Evolutionary conservation across 805 yeast genomes (phyloP).

Genomic region (Candida manassasensis): DNA sequence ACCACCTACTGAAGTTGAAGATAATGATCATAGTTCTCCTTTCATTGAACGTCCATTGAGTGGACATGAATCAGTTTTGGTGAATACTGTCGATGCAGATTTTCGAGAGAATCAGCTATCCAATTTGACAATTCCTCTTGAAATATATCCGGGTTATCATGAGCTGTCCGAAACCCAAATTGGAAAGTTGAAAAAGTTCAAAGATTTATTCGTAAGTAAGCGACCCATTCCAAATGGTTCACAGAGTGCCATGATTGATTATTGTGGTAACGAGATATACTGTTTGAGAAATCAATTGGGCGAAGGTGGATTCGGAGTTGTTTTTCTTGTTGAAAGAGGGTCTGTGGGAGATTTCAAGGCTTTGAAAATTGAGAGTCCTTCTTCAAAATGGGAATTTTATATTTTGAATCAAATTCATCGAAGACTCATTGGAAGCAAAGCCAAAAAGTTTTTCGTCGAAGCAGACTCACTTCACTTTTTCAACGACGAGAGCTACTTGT

Average conservation of each 20-base stretch:
- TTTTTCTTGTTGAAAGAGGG: conserved; percentile 62
- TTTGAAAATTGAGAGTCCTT: conserved; percentile 66
- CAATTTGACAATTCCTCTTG: conserved; percentile 31
- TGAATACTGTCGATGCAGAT: conserved; percentile 41
- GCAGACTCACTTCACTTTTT: conserved; percentile 52
- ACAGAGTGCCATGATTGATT: conserved; percentile 40
- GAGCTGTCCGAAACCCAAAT: conserved; percentile 31
- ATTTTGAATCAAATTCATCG: conserved; percentile 55
- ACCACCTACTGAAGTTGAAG: conserved; percentile 29
- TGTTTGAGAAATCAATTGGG: conserved; percentile 60
- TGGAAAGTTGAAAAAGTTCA: conserved; percentile 25
- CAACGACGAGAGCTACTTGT: conserved; percentile 63
- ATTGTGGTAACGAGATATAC: conserved; percentile 39
- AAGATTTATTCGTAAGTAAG: conserved; percentile 32
- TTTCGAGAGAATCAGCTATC: conserved; percentile 37
- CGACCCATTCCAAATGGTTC: conserved; percentile 31
- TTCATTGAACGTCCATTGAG: conserved; percentile 33
- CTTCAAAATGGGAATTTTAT: conserved; percentile 78
- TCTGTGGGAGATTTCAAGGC: conserved; percentile 52
- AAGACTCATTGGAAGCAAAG: conserved; percentile 20
- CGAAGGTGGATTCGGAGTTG: conserved; percentile 76
- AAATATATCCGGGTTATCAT: conserved; percentile 26
- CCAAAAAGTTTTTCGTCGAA: conserved; percentile 37
- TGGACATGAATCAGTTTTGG: conserved; percentile 5
- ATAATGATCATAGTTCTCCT: conserved; percentile 40